Base-by-base conservation (phyloP, 1,284 basidiomycete species). In the Xerocomus tenax region DNA sequence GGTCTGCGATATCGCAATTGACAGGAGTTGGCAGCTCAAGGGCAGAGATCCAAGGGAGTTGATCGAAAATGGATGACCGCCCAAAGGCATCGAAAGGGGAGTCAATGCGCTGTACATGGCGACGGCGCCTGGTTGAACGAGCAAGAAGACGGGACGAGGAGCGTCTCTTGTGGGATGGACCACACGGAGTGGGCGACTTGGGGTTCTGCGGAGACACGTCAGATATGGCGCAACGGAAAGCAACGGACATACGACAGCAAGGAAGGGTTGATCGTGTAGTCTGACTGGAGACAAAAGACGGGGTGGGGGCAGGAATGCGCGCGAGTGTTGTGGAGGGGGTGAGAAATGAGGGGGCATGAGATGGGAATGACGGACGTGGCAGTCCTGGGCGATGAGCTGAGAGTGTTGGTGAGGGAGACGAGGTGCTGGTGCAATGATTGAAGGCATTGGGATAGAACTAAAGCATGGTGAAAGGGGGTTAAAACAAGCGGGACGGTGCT, bases 1-100 rank as follows among this genome's bases (percentile, higher is more conserved):
- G 74, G 65, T 83, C 81, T 44, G 80, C 79, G 52, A 79, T 72
- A 55, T 81, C 76, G 57, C 67, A 71, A 55, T 67, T 67, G 53
- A 65, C 47, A 44, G 71, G 67, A 36, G 72, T 67, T 0, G 74
- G 54, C 38, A 64, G 54, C 43, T 82, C 74, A 47, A 84, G 68
- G 13, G 74, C 68, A 29, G 78, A 70, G 49, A 80, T 77, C 81
- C 81, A 83, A 12, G 81, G 76, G 15, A 82, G 73, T 23, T 71
- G 66, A 65, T 82, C 81, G 57, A 83, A 82, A 19, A 72, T 38
- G 63, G 62, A 16, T 55, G 54, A 28, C 50, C 65, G 56, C 58
- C 62, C 58, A 58, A 56, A 53, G 23, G 57, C 23, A 43, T 67
- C 60, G n/a, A 67, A 50, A 10, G 61, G 58, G 16, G 58, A 64